These are phyloP conservation scores for Tolypocladium ophioglossoides DNA, from an alignment of 2,329 filamentous ascomycete genomes.

Conservation along the genomic window DNA sequence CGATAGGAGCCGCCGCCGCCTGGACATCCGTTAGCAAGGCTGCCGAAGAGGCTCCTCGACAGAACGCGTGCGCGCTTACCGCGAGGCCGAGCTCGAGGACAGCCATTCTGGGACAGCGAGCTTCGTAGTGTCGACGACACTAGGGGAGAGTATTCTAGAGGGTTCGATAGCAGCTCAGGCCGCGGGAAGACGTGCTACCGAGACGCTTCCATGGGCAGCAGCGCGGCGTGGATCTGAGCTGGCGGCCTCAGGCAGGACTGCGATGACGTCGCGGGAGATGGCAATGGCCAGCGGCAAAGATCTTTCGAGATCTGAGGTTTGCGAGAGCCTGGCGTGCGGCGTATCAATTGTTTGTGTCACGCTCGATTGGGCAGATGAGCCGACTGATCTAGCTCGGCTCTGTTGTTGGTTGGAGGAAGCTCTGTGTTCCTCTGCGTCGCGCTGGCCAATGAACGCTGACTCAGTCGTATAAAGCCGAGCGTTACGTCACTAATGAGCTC, in stretches of 20 bases:
- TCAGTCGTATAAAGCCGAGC: background rate
- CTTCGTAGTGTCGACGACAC: background rate
- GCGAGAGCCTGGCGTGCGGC: background rate
- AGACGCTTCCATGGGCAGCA: background rate
- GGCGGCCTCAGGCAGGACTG: background rate
- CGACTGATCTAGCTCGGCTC: background rate
- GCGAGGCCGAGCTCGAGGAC: conserved; percentile 4
- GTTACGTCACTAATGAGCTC: background rate
- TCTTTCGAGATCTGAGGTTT: background rate
- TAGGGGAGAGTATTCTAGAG: background rate
- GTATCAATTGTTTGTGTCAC: background rate
- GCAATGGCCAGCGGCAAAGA: background rate
- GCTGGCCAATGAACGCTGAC: background rate
- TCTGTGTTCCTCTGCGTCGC: background rate
- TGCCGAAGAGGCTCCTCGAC: background rate
- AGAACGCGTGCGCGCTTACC: background rate
- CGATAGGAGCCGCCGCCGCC: conserved; percentile 7
- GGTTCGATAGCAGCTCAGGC: background rate
- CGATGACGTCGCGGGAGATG: background rate
- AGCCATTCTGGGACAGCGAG: conserved; percentile 1
- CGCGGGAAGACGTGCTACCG: background rate
- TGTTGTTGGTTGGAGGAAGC: background rate
- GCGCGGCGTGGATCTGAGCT: background rate
- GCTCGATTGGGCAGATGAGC: background rate
- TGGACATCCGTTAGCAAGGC: background rate